Percentiles rank a stretch among this genome's conserved stretches.
Evolutionary conservation across 225 moss, liverwort and hornwort species (phyloP).

Genomic region (Straminergon stramineum): DNA sequence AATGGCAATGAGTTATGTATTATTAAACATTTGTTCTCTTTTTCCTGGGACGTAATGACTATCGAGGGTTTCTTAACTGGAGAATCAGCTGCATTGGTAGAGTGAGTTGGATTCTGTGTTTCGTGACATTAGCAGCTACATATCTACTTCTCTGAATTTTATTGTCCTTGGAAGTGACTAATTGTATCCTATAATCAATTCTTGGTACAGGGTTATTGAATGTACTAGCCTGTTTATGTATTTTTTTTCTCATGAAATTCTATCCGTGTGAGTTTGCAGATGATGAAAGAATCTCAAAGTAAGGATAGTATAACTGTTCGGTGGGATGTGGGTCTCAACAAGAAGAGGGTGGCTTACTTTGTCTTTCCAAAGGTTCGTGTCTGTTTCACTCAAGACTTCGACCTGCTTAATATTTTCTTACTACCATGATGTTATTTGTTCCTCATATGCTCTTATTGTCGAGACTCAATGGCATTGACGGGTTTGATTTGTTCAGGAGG

Average conservation of each 20-base stretch:
- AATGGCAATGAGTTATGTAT: neutral
- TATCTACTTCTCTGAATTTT: neutral
- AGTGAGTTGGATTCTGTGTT: neutral
- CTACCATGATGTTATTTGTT: neutral
- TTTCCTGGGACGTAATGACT: neutral
- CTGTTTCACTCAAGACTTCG: neutral
- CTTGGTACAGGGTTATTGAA: neutral
- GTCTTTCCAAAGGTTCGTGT: constrained; percentile 83
- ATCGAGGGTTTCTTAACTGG: neutral
- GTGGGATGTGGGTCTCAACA: constrained; percentile 95
- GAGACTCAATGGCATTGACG: neutral
- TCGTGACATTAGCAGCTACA: neutral
- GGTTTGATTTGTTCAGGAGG: constrained; percentile 51
- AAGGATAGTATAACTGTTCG: constrained; percentile 95
- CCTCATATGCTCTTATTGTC: neutral
- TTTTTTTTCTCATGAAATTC: neutral
- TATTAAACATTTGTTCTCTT: neutral
- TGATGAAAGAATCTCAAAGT: constrained; percentile 99
- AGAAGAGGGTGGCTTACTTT: constrained; percentile 91
- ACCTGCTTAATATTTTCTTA: neutral
- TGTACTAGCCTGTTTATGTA: neutral
- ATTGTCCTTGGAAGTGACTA: neutral
- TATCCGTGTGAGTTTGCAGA: constrained; percentile 36
- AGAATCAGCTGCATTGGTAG: neutral
- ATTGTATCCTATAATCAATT: neutral